Evolutionary conservation across 2,329 filamentous ascomycete species (phyloP), one percentile per base, ranked within the genome.

Genomic region (Clonostachys solani): DNA sequence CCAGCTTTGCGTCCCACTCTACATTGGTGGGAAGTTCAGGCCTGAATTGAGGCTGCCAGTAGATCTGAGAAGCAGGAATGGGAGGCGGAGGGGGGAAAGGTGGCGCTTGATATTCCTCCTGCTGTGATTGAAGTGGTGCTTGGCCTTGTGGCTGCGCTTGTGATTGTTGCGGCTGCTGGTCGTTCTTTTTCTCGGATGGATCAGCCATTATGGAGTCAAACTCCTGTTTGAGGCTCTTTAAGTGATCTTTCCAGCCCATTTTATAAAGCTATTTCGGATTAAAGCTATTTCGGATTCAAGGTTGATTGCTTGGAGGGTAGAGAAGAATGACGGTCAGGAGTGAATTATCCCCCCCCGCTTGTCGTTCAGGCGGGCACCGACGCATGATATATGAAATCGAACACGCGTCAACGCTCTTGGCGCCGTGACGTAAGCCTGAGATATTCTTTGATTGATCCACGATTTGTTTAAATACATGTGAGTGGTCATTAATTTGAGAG

Each of bases 31-130:
- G 69, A 3, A 67, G 64, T 13, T 67, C 61, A 1, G 74, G 67
- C 29, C 66, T 60, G 54, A 82, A 79, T 8, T 65, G 67, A 1
- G 78, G 72, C 49, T 69, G 69, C 78, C 78, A 83, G 61, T 81
- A 81, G 3, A 64, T 52, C 33, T 50, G 45, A 18, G 13, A 45
- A 16, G 53, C 50, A 18, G 48, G 52, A 23, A 56, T 44, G 15
- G 49, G 49, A 42, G 52, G 48, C 12, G 47, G 42, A 36, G 53
- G 46, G 7, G 55, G 50, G 18, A 53, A 54, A 5, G 23, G 23
- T 4, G 23, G 23, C 9, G 23, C 23, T 29, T 29, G 23, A 29
- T 29, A 29, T 29, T 29, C 9, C 10, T 29, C 23, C 23, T 29
- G 23, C 23, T 29, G 23, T 29, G 23, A 10, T 29, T 57, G 54